phyloP scores from a whole-genome alignment of 148 eudicot genomes.

The Camellia sinensis region DNA sequence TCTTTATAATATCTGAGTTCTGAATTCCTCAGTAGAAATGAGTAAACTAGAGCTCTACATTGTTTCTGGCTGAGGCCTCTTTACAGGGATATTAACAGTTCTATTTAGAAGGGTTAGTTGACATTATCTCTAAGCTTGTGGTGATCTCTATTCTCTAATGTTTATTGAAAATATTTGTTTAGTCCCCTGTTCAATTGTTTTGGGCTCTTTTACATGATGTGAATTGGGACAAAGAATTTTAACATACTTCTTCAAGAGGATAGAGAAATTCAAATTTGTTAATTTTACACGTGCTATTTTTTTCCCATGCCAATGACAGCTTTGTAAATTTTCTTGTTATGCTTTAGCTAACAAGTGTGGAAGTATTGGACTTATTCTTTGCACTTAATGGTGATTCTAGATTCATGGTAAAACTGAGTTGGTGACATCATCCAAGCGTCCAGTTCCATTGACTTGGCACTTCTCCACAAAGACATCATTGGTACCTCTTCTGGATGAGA shows the following conservation, averaged over 20 bases:
- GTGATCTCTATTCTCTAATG: neutral
- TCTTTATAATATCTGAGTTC: neutral
- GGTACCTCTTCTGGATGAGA: conserved; percentile 85
- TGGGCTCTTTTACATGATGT: neutral
- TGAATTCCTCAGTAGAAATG: neutral
- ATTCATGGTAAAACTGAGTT: conserved; percentile 96
- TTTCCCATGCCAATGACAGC: conserved; percentile 1
- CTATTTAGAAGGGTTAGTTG: neutral
- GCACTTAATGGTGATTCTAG: conserved; percentile 28
- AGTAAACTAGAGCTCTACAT: neutral
- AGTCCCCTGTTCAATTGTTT: neutral
- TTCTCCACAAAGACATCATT: conserved; percentile 80
- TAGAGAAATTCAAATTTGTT: neutral
- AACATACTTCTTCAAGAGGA: neutral
- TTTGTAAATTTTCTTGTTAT: neutral
- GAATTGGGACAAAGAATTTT: neutral
- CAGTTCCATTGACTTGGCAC: conserved; percentile 98
- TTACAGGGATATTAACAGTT: neutral
- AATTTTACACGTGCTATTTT: neutral
- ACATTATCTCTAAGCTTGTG: neutral
- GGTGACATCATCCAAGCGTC: conserved; percentile 87
- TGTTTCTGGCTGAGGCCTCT: neutral
- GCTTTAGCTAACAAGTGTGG: conserved; percentile 10
- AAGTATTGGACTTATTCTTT: conserved; percentile 12
- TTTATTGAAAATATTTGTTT: neutral